Evolutionary conservation across 139 green algal genomes (phyloP).

Genomic region (Closterium sp.): DNA sequence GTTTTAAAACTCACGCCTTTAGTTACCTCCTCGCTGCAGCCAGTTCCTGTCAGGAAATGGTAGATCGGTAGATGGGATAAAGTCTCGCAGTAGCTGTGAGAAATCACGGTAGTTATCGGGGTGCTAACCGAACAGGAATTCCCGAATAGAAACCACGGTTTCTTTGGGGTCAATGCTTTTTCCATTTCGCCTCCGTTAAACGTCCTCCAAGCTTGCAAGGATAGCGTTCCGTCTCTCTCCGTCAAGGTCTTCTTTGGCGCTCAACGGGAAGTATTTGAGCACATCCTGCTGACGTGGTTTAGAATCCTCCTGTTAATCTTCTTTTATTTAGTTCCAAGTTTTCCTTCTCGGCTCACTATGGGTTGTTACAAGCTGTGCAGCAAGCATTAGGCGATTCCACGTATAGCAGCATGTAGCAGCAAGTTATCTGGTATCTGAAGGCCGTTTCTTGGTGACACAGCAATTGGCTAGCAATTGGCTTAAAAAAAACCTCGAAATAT

Average conservation of each 20-base stretch:
- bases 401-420: neutral
- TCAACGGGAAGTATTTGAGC: neutral
- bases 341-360: no score
- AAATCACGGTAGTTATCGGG: no score
- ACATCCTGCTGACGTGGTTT: neutral
- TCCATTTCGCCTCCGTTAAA: no score
- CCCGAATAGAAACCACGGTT: no score
- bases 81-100: no score
- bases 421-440: neutral
- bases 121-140: no score
- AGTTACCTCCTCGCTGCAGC: neutral
- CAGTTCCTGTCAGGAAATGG: neutral
- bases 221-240: neutral
- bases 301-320: neutral
- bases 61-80: no score
- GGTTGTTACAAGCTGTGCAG: no score
- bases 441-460: neutral
- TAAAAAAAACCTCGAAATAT: neutral
- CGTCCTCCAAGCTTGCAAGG: no score
- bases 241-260: conserved; percentile 11
- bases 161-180: no score
- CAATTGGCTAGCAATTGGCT: neutral
- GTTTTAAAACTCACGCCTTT: neutral
- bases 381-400: neutral
- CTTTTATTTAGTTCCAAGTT: neutral